Conservation (phyloP, 2,329 filamentous ascomycete species). For the Cercospora zeae-maydis region DNA sequence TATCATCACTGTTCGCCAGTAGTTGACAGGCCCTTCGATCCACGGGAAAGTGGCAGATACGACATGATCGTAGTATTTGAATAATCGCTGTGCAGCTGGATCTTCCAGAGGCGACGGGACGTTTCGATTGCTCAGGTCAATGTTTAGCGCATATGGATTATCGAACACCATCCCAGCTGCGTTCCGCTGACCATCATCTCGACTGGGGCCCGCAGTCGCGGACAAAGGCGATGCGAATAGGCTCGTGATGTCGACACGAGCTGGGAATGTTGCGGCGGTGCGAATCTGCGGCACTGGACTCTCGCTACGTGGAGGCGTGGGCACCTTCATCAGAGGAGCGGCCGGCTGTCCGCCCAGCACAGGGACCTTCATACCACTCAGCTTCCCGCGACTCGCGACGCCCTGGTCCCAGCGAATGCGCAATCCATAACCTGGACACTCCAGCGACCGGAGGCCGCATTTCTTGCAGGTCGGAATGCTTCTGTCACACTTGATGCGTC, state of each 20-base stretch:
- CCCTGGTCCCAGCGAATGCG: constrained; percentile 16
- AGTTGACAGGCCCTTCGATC: constrained; percentile 9
- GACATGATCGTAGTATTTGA: constrained; percentile 14
- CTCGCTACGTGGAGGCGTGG: background rate
- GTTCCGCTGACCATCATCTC: background rate
- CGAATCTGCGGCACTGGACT: background rate
- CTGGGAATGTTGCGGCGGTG: background rate
- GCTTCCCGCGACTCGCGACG: constrained; percentile 8
- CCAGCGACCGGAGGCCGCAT: constrained; percentile 10
- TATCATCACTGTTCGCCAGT: constrained; percentile 13
- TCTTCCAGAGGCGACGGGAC: constrained; percentile 1
- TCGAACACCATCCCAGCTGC: background rate
- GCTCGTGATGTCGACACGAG: constrained; percentile 6
- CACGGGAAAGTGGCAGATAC: constrained; percentile 7
- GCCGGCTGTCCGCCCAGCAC: constrained; percentile 6
- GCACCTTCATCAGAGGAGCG: background rate
- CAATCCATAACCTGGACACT: constrained; percentile 13
- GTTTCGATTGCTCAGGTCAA: background rate
- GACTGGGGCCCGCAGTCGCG: background rate
- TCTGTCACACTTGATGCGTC: constrained; percentile 14
- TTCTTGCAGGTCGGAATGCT: constrained; percentile 15
- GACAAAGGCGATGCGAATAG: background rate
- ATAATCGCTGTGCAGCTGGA: constrained; percentile 5
- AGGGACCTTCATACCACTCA: constrained; percentile 13
- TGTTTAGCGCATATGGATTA: constrained; percentile 7